Evolutionary conservation across 257 asterid genomes (phyloP), one percentile per base, ranked within the genome.

Genomic region (Solanum sitiens): DNA sequence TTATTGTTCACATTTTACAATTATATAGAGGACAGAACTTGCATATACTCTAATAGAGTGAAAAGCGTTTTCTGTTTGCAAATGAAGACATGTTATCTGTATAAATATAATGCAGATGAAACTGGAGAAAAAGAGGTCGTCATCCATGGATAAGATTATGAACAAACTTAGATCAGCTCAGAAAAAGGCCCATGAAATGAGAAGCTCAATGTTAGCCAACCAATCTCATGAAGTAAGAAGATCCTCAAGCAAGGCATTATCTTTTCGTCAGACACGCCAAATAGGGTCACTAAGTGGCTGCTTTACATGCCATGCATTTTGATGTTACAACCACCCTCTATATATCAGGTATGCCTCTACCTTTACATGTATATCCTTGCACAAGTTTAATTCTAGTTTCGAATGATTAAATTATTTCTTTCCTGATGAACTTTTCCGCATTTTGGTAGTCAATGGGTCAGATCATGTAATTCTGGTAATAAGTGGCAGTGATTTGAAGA

Each of bases 141-240:
- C 98, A 37, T 96, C 99, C 40, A 96, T 96, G 95, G 98, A 94
- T 92, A 97, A 92, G 91, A 97, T 97, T 80, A 91, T 96, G 98
- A 95, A 91, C 83, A 97, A 95, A 91, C 91, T 97, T 87, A 93
- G 93, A 90, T 92, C 93, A 12, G 98, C 99, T 47, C 98, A 97
- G 82, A 95, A 93, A 94, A 97, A 96, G 92, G 99, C 99, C 44
- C 98, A 92, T 76, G 93, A 92, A 42, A 93, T 96, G 98, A 95
- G 99, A 89, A 92, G 94, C 90, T 93, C 97, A 2, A 87, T 86
- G 87, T 86, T 88, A 86, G 68, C 91, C 88, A 92, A 92, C 88
- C 94, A 93, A 89, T 83, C 91, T 11, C 85, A 89, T 61, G 94
- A 92, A 75, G 91, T 86, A 25, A 74, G 91, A 27, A 87, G 90